Evolutionary conservation across 345 rosid species (phyloP).

Genomic region (Brassica juncea): DNA sequence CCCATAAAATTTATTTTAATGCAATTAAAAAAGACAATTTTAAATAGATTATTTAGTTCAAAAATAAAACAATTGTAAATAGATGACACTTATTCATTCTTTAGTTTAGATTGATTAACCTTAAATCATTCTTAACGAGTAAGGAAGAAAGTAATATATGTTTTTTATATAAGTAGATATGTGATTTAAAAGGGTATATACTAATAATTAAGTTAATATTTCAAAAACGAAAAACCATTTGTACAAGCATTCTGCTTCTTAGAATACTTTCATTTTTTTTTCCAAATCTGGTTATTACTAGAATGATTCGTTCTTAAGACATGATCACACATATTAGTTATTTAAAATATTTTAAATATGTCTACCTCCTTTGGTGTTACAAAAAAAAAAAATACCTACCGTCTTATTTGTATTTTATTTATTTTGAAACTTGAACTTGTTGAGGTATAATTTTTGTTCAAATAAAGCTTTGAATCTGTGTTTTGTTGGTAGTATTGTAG

Average conservation of each 20-base stretch:
- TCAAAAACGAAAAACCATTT: not conserved
- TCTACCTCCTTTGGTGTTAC: not conserved
- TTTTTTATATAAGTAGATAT: not conserved
- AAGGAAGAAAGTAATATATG: not conserved
- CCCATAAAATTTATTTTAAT: not conserved
- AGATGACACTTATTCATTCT: not conserved
- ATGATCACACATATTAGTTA: not conserved
- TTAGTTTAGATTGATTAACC: not conserved
- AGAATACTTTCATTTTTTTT: not conserved
- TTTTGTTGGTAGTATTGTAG: not conserved
- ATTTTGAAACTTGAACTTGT: not conserved
- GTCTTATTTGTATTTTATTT: not conserved
- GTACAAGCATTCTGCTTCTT: not conserved
- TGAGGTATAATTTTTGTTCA: not conserved
- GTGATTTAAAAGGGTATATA: not conserved
- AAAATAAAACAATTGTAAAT: not conserved
- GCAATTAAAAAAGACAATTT: not conserved
- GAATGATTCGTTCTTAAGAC: not conserved
- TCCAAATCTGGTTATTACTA: not conserved
- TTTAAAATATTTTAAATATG: not conserved
- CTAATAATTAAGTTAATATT: not conserved
- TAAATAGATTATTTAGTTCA: not conserved
- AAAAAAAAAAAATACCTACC: too few species aligned
- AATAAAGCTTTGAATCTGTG: not conserved
- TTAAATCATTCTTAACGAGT: not conserved